Base-by-base conservation (phyloP, 306 rosid genomes). In the Senna tora region DNA sequence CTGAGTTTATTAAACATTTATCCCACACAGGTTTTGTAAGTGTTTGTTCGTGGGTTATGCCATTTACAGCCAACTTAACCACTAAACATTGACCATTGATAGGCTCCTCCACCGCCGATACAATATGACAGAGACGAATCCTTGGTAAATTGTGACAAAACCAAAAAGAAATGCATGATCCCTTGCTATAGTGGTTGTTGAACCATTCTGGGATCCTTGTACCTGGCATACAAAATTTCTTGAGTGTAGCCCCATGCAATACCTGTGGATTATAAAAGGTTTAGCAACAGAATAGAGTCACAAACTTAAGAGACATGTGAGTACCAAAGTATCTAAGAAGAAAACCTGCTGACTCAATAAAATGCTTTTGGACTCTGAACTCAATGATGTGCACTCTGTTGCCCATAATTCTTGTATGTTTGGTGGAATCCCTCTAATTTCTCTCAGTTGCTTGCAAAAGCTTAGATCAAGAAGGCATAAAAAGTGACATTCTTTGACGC, bases 141-240 rank as follows among this genome's bases (percentile, higher is more conserved):
- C 30, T 25, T 25, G 71, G 82, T 41, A 78, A 72, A 10, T 38
- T 66, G 39, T 42, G 13, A 6, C 65, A 52, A 73, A 78, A 47
- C 69, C 70, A 28, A 46, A 78, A 72, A 38, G 78, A 46, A 36
- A 45, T 4, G 12, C 70, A 47, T 5, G 4, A 9, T 22, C 42
- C 66, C 9, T 1, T 36, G 22, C 6, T 11, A 7, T 12, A 30
- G 5, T 43, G n/a, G 11, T 74, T 12, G 0, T 25, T 25, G 30
- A 79, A 50, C 75, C 72, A 79, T 1, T 50, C 36, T 38, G 79
- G 83, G 13, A 71, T 43, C 33, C 32, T 34, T 32, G 5, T 2
- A 20, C 61, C 67, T 6, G 67, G 61, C 59, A 70, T 0, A 42
- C 58, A 7, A 9, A 39, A 39, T 39, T 7, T 7, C 11, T 4